Conservation (phyloP, 225 moss, liverwort and hornwort species). For the Physcomitrium patens region DNA sequence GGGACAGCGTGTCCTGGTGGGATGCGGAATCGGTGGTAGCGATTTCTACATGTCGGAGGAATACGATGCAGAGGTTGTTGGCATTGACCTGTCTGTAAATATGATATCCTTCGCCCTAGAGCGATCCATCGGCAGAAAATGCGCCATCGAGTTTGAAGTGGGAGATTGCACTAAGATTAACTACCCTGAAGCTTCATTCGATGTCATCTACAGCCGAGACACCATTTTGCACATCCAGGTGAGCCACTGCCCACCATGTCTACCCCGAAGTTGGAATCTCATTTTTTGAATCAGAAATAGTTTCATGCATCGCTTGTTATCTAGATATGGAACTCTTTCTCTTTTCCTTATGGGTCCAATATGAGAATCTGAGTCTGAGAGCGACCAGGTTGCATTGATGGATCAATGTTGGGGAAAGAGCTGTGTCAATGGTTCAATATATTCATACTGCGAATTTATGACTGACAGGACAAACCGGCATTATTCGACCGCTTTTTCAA, state of each 20-base stretch:
- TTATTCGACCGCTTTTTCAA: constrained; percentile 73
- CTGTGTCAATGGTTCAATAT: too few species aligned
- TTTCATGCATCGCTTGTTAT: too few species aligned
- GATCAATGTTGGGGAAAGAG: too few species aligned
- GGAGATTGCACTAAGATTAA: constrained; percentile 82
- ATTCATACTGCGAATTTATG: constrained; percentile 4
- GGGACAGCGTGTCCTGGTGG: constrained; percentile 82
- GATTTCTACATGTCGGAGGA: constrained; percentile 97
- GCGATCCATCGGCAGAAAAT: constrained; percentile 82
- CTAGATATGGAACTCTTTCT: too few species aligned
- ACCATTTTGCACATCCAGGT: constrained; percentile 95
- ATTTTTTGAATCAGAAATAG: neutral
- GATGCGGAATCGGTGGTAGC: constrained; percentile 97
- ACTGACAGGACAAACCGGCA: constrained; percentile 72
- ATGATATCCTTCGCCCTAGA: constrained; percentile 96
- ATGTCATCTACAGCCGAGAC: constrained; percentile 96
- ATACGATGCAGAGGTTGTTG: constrained; percentile 81
- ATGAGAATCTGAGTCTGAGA: too few species aligned
- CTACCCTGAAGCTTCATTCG: constrained; percentile 70
- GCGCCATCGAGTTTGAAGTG: constrained; percentile 90
- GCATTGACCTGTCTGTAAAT: constrained; percentile 88
- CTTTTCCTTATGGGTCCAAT: too few species aligned
- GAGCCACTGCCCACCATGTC: neutral
- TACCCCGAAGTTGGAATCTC: neutral
- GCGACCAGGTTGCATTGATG: too few species aligned